Base-by-base conservation (phyloP, 176 grass and related monocot genomes). In the Alopecurus myosuroides region DNA sequence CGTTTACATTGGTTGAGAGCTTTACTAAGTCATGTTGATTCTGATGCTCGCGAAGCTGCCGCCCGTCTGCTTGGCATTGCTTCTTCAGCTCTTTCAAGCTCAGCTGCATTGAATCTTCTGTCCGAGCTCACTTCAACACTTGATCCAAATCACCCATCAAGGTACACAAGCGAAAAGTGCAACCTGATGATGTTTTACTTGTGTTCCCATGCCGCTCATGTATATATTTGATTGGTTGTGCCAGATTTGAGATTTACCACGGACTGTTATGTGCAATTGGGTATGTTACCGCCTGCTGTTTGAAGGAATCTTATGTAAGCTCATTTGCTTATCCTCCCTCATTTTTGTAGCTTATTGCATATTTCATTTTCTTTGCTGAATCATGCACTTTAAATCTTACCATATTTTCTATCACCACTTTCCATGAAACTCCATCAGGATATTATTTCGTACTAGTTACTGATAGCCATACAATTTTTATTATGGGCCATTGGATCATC, bases 211-310 rank as follows among this genome's bases (percentile, higher is more conserved):
- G 37, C 17, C 25, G 12, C 65, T 85, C 65, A 81, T 84, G 62
- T 70, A 65, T 70, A 63, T 82, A 75, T 86, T 85, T 57, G 67
- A 83, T 93, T 29, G 69, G 75, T 72, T 86, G 26, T 82, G 68
- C 51, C 92, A 98, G 95, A 86, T 98, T 93, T 86, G 95, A 98
- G 88, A 94, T 79, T 80, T 92, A 85, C 78, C 95, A 98, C 80
- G 95, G 95, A 81, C 66, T 85, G 7, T 84, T 98, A 81, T 98
- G 90, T 86, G 85, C 92, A 20, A 89, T 93, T 6, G 95, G 95
- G 80, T 95, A 91, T 90, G 66, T 87, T 70, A 85, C 90, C 9
- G 92, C 95, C 65, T 91, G 94, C 58, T 89, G 89, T 86, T 85
- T 93, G 86, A 95, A 98, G 85, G 84, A 91, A 77, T 85, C 86